Base-by-base conservation (phyloP, 305 asterid genomes). In the Fraxinus angustifolia region DNA sequence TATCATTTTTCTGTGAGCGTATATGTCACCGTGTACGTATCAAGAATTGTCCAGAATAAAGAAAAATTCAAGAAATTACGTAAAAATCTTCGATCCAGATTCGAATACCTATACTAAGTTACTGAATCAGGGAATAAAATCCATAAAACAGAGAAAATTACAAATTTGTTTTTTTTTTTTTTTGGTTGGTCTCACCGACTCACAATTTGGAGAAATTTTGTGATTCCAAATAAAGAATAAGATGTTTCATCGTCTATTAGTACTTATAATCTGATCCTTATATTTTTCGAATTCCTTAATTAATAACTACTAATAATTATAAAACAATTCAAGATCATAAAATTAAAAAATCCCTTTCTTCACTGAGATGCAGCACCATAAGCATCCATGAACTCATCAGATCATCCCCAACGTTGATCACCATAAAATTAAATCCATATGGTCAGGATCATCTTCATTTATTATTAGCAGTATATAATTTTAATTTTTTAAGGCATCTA, bases 391-490 rank as follows among this genome's bases (percentile, higher is more conserved):
- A 77, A 8, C 65, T 5, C 56, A 75, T 76, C 75, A 74, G 76
- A 67, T 36, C 33, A 83, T 67, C 72, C 76, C 80, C 33, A n/a
- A 65, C 65, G 62, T 80, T 76, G 81, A 86, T 80, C 83, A 50
- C 68, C 78, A 35, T 23, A 23, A 23, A 23, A 23, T 23, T 12
- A 34, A 1, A 10, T 62, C n/a, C 34, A 62, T 14, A 36, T 42
- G 78, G 62, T 5, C 4, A 68, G 33, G 60, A 72, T 78, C 79
- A 60, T 78, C 74, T 35, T 45, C 83, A n/a, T 11, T 56, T 17
- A 70, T 35, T 30, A 40, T 34, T 76, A 33, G 3, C 23, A 40
- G 78, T 23, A 79, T 35, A 40, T 19, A 53, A 40, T 14, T 3
- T 60, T 21, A 26, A 3, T 23, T 8, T 50, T 34, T 45, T 23